phyloP scores from a whole-genome alignment of 2,329 filamentous ascomycete species.

The Fusarium begoniae region DNA sequence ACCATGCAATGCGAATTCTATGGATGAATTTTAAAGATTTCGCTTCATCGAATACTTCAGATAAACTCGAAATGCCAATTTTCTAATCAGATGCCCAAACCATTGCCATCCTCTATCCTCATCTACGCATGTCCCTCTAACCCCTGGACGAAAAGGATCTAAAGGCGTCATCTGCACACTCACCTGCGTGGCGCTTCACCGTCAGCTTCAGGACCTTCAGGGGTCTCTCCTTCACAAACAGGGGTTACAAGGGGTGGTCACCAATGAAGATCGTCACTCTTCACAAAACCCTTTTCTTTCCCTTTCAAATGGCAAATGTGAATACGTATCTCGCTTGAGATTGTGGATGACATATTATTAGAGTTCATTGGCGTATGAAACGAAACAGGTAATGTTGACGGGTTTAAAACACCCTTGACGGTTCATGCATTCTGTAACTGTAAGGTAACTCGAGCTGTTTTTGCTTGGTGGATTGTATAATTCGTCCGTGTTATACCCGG shows the following conservation, averaged over 20 bases:
- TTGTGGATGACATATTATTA: background rate
- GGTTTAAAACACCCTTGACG: background rate
- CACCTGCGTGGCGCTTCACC: constrained; percentile 12
- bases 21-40: background rate
- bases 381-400: constrained; percentile 24
- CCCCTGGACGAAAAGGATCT: background rate
- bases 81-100: background rate
- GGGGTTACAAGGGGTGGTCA: background rate
- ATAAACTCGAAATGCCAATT: background rate
- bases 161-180: background rate
- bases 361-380: constrained; percentile 18
- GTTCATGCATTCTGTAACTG: constrained; percentile 16
- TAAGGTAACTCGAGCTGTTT: background rate
- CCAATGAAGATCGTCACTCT: constrained; percentile 28
- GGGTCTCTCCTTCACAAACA: background rate
- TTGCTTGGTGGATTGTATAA: constrained; percentile 7
- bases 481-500: constrained; percentile 27
- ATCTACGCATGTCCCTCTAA: background rate
- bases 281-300: background rate
- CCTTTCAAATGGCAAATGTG: background rate
- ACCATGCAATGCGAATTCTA: constrained; percentile 11
- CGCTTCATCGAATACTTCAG: background rate
- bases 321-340: constrained; percentile 1
- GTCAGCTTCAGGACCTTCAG: background rate
- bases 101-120: background rate